Evolutionary conservation across 257 asterid genomes (phyloP).

Genomic region (Scutellaria galericulata): DNA sequence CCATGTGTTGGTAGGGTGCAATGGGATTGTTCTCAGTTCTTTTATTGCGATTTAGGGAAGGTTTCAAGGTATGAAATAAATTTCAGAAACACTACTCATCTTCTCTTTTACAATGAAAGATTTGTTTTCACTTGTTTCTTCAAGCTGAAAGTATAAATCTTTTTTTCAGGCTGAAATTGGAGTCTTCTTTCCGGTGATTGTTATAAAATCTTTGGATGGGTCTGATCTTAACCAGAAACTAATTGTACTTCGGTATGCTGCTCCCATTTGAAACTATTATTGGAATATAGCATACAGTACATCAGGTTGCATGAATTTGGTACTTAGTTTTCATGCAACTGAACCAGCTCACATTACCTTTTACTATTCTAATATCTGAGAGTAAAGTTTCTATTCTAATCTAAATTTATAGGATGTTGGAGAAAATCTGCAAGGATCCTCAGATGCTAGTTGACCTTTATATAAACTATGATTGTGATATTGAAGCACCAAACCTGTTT

Average conservation of each 20-base stretch:
- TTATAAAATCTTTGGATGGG: slow-evolving; percentile 84
- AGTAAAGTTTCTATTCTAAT: slow-evolving; percentile 21
- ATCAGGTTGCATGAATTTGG: slow-evolving; percentile 27
- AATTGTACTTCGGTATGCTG: slow-evolving; percentile 75
- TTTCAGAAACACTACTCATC: slow-evolving; percentile 28
- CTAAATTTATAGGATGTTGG: slow-evolving; percentile 78
- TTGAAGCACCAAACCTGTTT: slow-evolving; percentile 87
- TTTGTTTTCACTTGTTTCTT: slow-evolving; percentile 28
- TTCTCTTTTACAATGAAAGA: slow-evolving; percentile 22
- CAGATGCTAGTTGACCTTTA: slow-evolving; percentile 94
- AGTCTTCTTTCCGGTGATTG: slow-evolving; percentile 82
- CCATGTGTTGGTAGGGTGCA: slow-evolving; percentile 65
- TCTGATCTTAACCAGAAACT: slow-evolving; percentile 77
- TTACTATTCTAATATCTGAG: slow-evolving; percentile 11
- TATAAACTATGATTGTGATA: slow-evolving; percentile 96
- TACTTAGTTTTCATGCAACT: slow-evolving; percentile 13
- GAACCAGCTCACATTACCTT: slow-evolving; percentile 11
- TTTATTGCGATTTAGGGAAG: slow-evolving; percentile 86
- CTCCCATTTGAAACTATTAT: slow-evolving; percentile 30
- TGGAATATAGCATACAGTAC: slow-evolving; percentile 28
- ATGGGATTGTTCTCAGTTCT: slow-evolving; percentile 80
- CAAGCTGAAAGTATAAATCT: slow-evolving; percentile 35
- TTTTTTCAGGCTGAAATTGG: slow-evolving; percentile 87
- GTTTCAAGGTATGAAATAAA: slow-evolving; percentile 70
- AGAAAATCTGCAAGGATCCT: slow-evolving; percentile 89